Evolutionary conservation across 306 rosid species (phyloP), one percentile per base, ranked within the genome.

Genomic region (Begonia peltatifolia): DNA sequence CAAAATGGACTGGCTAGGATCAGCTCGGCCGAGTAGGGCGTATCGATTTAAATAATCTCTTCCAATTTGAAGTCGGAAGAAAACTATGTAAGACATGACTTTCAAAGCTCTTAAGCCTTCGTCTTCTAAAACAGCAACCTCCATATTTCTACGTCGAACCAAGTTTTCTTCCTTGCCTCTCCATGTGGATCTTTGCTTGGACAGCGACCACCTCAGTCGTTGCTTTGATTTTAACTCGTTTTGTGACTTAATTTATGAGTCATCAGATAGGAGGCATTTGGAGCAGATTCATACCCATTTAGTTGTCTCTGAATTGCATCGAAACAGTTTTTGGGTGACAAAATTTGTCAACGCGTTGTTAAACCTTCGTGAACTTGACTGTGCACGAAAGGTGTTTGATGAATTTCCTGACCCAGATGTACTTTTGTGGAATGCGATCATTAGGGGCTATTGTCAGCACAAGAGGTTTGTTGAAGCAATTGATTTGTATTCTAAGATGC

Each of bases 271-370:
- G 57, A 50, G 48, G 50, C 57, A 51, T 41, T 60, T 60, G 64
- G 64, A 60, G 51, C 57, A 60, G 49, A n/a, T 60, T 41, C 44
- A 60, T 13, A 42, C 44, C 30, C 64, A 52, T 54, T 51, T 60
- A 51, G 30, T 51, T 10, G 64, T 60, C 49, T 60, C 57, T 42
- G 64, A 56, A 22, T 43, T 51, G 42, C 51, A 51, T 22, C 53
- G 17, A 56, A 50, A 54, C 12, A 8, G 64, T 50, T 60, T 51
- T 46, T 42, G 51, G 50, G 22, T 60, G 42, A 60, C 52, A 42
- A 60, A 60, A 50, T 42, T 50, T 18, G 25, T 60, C n/a, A 50
- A 60, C 42, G 42, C 64, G 1, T 50, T 48, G n/a, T 13, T 60
- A 50, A 54, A 60, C 17, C 38, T 60, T 3, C 41, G 57, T 18